Conservation (phyloP, 768 basidiomycete species). For the Cyclocybe cylindracea region DNA sequence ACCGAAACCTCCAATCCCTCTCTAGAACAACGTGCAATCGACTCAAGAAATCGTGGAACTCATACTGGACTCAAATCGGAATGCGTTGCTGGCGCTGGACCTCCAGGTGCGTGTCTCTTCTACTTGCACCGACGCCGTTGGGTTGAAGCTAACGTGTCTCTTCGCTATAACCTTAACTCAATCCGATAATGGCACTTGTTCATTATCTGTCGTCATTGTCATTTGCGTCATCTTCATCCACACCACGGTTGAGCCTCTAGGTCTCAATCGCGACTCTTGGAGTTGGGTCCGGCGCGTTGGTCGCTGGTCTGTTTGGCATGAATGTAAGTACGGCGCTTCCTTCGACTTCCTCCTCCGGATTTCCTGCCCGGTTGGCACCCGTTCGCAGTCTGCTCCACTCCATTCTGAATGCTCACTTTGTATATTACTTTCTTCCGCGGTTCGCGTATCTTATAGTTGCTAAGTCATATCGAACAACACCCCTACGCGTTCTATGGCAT, state of each 20-base stretch:
- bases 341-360: background rate
- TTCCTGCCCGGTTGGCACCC: too few species aligned
- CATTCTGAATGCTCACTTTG: background rate
- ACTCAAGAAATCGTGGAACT: conserved; percentile 98
- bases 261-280: conserved; percentile 96
- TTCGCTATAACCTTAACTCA: too few species aligned
- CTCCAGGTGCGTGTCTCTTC: conserved; percentile 58
- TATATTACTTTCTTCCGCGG: conserved; percentile 8
- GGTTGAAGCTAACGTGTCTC: too few species aligned
- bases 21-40: conserved; percentile 87
- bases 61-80: conserved; percentile 94
- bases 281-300: conserved; percentile 83
- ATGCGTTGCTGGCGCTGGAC: conserved; percentile 87
- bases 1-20: background rate
- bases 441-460: conserved; percentile 47
- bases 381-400: too few species aligned
- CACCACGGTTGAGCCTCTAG: conserved; percentile 29
- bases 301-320: conserved; percentile 96
- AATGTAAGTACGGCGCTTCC: conserved; percentile 60
- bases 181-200: too few species aligned
- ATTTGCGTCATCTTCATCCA: too few species aligned
- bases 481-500: conserved; percentile 75
- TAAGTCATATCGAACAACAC: conserved; percentile 70
- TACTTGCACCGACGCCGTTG: too few species aligned
- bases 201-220: too few species aligned